A percentile compares a stretch with the other conserved stretches of the same genome.
These are phyloP conservation scores for Fusarium paranaense DNA, from an alignment of 2,329 filamentous ascomycete genomes.

Conservation along the genomic window DNA sequence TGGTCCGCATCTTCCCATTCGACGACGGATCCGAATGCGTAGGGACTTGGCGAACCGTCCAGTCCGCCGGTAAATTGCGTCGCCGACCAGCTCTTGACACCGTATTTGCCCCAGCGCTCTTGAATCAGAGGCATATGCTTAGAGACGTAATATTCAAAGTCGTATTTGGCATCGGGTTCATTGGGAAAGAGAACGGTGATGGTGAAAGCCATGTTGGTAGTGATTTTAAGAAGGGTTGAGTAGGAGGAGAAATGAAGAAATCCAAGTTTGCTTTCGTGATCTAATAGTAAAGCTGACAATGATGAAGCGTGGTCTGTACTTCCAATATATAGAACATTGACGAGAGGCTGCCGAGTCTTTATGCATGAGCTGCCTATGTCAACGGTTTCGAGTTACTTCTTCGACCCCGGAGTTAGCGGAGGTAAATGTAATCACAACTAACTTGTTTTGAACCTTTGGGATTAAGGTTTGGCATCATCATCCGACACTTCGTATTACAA, in stretches of 20 bases:
- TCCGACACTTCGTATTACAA: neutral
- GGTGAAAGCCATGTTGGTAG: neutral
- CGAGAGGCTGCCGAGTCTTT: neutral
- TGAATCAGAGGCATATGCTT: neutral
- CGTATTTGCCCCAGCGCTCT: neutral
- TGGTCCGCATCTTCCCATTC: neutral
- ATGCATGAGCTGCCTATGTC: neutral
- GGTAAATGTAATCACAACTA: neutral
- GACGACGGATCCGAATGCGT: neutral
- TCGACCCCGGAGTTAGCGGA: neutral
- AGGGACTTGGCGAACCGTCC: neutral
- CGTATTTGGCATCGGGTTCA: neutral
- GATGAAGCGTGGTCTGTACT: neutral
- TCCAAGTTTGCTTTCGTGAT: neutral
- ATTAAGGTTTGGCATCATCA: neutral
- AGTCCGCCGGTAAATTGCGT: neutral
- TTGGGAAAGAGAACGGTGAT: neutral
- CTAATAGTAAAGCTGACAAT: neutral
- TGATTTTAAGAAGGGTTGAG: neutral
- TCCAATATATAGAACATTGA: neutral
- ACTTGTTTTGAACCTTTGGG: neutral
- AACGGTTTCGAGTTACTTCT: neutral
- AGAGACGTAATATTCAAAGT: neutral
- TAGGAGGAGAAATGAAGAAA: neutral
- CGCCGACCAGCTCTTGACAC: neutral